phyloP scores from a whole-genome alignment of 2,329 filamentous ascomycete species.

The Claviceps africana region DNA sequence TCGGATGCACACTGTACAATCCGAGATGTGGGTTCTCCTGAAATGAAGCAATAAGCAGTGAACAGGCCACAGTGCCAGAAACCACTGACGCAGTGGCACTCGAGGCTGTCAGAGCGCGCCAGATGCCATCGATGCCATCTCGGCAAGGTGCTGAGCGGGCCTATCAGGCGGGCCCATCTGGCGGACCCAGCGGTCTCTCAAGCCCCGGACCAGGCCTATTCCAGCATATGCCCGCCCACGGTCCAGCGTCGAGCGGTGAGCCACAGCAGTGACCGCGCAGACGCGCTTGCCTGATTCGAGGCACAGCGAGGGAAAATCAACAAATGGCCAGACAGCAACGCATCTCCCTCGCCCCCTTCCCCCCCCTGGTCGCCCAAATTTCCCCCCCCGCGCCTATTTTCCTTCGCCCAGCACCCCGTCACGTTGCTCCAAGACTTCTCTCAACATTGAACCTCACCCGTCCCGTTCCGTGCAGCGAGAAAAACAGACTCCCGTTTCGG shows the following conservation, averaged over 20 bases:
- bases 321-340: conserved; percentile 22
- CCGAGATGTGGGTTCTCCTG: conserved; percentile 1
- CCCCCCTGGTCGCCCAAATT: conserved; percentile 27
- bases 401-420: conserved; percentile 13
- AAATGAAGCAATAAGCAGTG: conserved; percentile 4
- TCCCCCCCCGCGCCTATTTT: conserved; percentile 36
- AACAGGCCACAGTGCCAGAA: conserved; percentile 3
- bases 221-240: background rate
- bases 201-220: background rate
- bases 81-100: background rate
- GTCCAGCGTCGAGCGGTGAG: conserved; percentile 4
- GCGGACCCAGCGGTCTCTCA: no score
- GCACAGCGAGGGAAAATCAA: conserved; percentile 24
- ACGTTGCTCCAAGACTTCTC: conserved; percentile 12
- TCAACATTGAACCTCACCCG: conserved; percentile 10
- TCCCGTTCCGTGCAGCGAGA: conserved; percentile 8
- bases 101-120: background rate
- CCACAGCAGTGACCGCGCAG: conserved; percentile 5
- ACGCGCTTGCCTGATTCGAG: conserved; percentile 22
- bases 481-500: conserved; percentile 6
- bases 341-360: conserved; percentile 8
- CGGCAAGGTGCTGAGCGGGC: conserved; percentile 1
- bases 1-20: background rate
- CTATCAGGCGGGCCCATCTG: background rate
- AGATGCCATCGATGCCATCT: background rate